These are phyloP conservation scores for Spizellomyces sp. DNA, from an alignment of 192 early-diverging fungal species.

Conservation along the genomic window DNA sequence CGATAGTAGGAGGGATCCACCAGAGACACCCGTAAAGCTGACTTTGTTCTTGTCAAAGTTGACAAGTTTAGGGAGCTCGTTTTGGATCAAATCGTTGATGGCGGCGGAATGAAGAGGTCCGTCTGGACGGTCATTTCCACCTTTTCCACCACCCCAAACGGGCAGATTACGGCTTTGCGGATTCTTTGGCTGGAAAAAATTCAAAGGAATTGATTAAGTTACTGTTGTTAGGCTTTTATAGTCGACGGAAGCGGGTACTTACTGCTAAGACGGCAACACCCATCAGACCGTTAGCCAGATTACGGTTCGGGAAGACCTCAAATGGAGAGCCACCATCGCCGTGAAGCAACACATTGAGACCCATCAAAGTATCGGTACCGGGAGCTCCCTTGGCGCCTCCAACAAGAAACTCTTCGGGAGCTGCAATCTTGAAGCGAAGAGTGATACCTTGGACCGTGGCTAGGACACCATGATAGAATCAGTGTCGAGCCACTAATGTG, in stretches of 20 bases:
- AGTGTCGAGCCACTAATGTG: no score
- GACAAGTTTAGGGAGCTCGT: slow-evolving; percentile 26
- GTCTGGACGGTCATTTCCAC: slow-evolving; percentile 20
- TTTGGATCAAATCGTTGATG: slow-evolving; percentile 26
- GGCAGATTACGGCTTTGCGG: slow-evolving; percentile 1
- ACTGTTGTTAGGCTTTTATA: no score
- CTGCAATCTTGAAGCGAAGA: background rate
- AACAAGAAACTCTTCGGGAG: background rate
- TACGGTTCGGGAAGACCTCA: slow-evolving; percentile 29
- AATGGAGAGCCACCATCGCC: slow-evolving; percentile 34
- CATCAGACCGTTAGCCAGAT: slow-evolving; percentile 23
- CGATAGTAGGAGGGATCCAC: slow-evolving; percentile 29
- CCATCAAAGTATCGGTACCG: background rate
- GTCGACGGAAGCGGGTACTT: no score
- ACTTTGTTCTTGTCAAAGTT: slow-evolving; percentile 28
- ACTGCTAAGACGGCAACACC: slow-evolving; percentile 36
- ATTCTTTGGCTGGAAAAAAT: slow-evolving; percentile 13
- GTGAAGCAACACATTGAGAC: slow-evolving; percentile 38
- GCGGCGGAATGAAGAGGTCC: slow-evolving; percentile 29
- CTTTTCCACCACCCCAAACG: slow-evolving; percentile 26
- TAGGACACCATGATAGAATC: no score
- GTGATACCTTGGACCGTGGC: slow-evolving; percentile 2
- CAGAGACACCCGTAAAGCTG: slow-evolving; percentile 36
- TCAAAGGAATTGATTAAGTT: no score
- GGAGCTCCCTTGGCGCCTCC: background rate